Percentiles rank a stretch among this genome's conserved stretches.
Evolutionary conservation across 352 stramenopile genomes (phyloP).

Genomic region (Globisporangium cystogenes): DNA sequence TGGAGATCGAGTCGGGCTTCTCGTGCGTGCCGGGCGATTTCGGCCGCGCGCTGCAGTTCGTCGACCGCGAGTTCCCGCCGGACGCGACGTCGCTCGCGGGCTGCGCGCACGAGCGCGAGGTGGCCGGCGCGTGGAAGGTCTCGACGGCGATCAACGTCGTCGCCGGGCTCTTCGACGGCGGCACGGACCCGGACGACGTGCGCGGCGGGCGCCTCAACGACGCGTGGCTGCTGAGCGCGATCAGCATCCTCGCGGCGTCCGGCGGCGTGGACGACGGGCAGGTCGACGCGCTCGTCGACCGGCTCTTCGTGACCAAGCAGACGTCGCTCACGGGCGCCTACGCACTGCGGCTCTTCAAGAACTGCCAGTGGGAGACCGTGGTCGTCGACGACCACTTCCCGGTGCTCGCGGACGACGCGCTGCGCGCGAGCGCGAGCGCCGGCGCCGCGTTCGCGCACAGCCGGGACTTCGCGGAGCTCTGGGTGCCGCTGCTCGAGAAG

Average conservation of each 20-base stretch:
- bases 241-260: constrained; percentile 89
- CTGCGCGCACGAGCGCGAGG: constrained; percentile 41
- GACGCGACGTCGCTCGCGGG: constrained; percentile 64
- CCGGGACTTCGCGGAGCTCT: constrained; percentile 87
- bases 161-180: constrained; percentile 87
- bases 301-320: constrained; percentile 88
- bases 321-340: constrained; percentile 90
- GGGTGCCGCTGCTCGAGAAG: constrained; percentile 92
- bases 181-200: constrained; percentile 91
- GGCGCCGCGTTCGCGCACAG: constrained; percentile 87
- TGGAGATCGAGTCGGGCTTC: constrained; percentile 85
- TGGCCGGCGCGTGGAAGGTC: constrained; percentile 69
- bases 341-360: constrained; percentile 88
- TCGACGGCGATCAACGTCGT: constrained; percentile 86
- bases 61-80: constrained; percentile 88
- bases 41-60: constrained; percentile 79
- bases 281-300: constrained; percentile 84
- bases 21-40: constrained; percentile 72
- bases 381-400: constrained; percentile 92
- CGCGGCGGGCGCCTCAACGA: constrained; percentile 76
- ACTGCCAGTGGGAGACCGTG: constrained; percentile 91
- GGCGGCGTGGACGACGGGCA: constrained; percentile 85
- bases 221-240: constrained; percentile 87
- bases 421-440: constrained; percentile 43
- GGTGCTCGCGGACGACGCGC: constrained; percentile 44